Evolutionary conservation across 495 filamentous ascomycete species (phyloP), one percentile per base, ranked within the genome.

Genomic region (Opeltia flavorubescens): DNA sequence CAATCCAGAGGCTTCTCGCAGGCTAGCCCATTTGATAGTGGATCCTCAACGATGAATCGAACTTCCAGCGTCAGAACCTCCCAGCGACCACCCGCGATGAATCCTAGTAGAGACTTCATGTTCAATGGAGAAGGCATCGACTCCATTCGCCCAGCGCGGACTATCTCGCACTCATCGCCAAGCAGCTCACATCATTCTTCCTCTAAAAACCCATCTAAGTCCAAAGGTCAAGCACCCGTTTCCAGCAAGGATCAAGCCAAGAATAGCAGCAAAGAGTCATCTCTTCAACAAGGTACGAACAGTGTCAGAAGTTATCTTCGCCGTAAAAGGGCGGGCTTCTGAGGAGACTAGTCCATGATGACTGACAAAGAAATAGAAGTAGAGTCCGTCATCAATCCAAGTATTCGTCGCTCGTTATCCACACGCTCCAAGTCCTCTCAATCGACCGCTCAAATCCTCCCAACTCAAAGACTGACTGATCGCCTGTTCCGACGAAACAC

Each of bases 131-230:
- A 47, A 8, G 17, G 23, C 12, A 28, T 41, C 33, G 44, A 39
- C 40, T 20, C 43, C 0, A 40, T 20, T 4, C 34, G 39, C 12
- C 18, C 18, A 15, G 34, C 51, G 36, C 46, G 49, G 36, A 51
- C 43, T 6, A 21, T 46, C 12, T 53, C 50, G 17, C 51, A 53
- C 18, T 47, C 54, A 41, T 53, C 50, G 20, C 54, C 54, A 41
- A 28, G 34, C 34, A 36, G 34, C 15, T 17, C 12, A 12, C 34
- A 36, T 36, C 34, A 36, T 7, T 1, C 15, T 17, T 7, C 13
- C 2, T n/a, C 7, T 17, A n/a, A 36, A 36, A 36, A 7, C 9
- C n/a, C 8, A 6, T 17, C 34, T 18, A 17, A 36, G 15, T 36
- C 34, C 5, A n/a, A 3, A n/a, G 12, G 8, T 1, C 34, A 36